Evolutionary conservation across 768 basidiomycete species (phyloP), one percentile per base, ranked within the genome.

Genomic region (Rhodotorula toruloides): DNA sequence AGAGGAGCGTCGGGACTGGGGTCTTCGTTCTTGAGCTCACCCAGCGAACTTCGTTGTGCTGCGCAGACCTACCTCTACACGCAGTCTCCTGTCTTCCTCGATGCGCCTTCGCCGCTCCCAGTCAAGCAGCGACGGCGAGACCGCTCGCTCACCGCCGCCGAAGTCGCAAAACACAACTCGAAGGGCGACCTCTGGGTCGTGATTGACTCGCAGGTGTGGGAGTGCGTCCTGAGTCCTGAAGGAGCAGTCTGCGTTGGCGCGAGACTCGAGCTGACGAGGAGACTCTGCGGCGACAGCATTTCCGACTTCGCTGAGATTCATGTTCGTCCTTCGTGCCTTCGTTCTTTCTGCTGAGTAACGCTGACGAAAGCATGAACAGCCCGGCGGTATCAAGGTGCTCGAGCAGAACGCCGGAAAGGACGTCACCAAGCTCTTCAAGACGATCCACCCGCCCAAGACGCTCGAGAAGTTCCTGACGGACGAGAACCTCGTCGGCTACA

Each of bases 181-280:
- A 87, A 89, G 80, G 87, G 91, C 49, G 91, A 93, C 75, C 79
- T 89, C 40, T 97, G 93, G 93, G 91, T 97, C 16, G 83, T 96
- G 67, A 85, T 98, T 58, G 84, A 91, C 71, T 91, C 87, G 25
- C 82, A 92, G 74, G 57, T 67, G 17, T 54, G 61, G 50, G 60
- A 61, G 60, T 61, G 11, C 50, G 60, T 52, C 21, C 12, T 21
- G 7, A 31, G 29, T 53, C 50, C 37, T n/a, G 21, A n/a, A n/a
- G n/a, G n/a, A n/a, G n/a, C 14, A 42, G 19, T 31, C 27, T n/a
- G 3, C 31, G 21, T 32, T 7, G 5, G 10, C 2, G 25, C 6
- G 29, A 14, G 16, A 10, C 29, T 25, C n/a, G 5, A 46, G 13
- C 53, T 49, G 48, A 54, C 36, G n/a, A 39, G 3, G n/a, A 27